phyloP scores from a whole-genome alignment of 2,329 filamentous ascomycete genomes.

The Aspergillus fumigatiaffinis region DNA sequence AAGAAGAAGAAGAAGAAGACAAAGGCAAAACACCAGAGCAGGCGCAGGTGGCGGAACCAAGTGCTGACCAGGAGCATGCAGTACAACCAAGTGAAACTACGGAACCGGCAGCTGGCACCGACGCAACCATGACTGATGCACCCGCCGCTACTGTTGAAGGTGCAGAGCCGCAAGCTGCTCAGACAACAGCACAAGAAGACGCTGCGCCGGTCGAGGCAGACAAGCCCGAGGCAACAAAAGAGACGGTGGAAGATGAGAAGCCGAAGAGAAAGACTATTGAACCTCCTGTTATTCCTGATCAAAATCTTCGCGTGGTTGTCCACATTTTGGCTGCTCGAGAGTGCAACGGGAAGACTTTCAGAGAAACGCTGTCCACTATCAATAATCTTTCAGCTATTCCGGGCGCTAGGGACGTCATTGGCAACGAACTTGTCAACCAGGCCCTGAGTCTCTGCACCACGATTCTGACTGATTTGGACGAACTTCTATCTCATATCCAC shows the following conservation, averaged over 20 bases:
- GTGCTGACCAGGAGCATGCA: conserved; percentile 22
- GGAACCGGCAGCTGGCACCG: conserved; percentile 26
- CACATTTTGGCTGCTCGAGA: conserved; percentile 94
- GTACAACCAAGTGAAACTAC: conserved; percentile 23
- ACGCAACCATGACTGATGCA: conserved; percentile 39
- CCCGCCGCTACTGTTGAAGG: conserved; percentile 28
- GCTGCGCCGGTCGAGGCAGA: conserved; percentile 24
- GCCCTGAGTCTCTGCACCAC: conserved; percentile 79
- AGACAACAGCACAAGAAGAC: conserved; percentile 24
- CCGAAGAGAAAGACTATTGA: conserved; percentile 62
- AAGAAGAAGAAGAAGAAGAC: conserved; percentile 34
- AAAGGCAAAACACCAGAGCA: conserved; percentile 37
- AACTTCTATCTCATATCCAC: conserved; percentile 79
- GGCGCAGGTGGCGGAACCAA: conserved; percentile 12
- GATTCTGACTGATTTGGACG: conserved; percentile 78
- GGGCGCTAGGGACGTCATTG: conserved; percentile 83
- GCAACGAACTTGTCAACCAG: conserved; percentile 85
- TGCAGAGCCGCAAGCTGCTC: conserved; percentile 24
- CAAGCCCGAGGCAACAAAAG: conserved; percentile 37
- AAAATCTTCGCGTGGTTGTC: conserved; percentile 90
- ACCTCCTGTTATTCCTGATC: conserved; percentile 79
- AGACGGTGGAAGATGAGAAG: conserved; percentile 44
- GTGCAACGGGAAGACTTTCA: conserved; percentile 96
- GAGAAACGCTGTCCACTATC: conserved; percentile 96
- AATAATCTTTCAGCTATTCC: conserved; percentile 95